phyloP scores from a whole-genome alignment of 163 green algal species.

The Volvox carteri region DNA sequence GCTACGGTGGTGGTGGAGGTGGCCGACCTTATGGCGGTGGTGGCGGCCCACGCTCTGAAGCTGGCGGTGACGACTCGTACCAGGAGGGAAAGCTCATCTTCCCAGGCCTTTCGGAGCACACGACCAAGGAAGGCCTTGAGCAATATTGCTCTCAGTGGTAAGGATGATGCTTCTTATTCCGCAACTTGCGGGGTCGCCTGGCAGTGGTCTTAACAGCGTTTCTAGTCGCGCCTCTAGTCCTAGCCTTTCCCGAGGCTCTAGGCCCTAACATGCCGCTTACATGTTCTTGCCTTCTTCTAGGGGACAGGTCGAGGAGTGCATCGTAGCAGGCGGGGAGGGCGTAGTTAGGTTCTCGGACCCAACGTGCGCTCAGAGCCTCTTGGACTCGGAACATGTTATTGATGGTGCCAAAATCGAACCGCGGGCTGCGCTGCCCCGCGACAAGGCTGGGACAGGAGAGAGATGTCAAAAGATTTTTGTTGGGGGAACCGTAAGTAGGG shows the following conservation, averaged over 20 bases:
- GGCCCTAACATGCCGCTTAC: conserved; percentile 29
- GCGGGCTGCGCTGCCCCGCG: conserved; percentile 34
- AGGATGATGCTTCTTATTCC: not conserved
- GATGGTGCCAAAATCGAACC: conserved; percentile 35
- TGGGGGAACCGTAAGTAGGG: conserved; percentile 57
- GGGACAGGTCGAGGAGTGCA: conserved; percentile 56
- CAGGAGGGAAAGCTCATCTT: conserved; percentile 53
- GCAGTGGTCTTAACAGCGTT: not conserved
- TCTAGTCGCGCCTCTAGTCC: conserved; percentile 8
- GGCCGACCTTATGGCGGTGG: conserved; percentile 5
- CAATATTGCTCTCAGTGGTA: conserved; percentile 59
- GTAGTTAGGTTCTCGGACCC: conserved; percentile 58
- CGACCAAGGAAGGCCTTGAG: conserved; percentile 52
- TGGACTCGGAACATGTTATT: conserved; percentile 51
- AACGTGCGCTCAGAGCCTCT: conserved; percentile 44
- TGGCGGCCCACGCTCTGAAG: not conserved
- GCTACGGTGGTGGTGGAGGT: conserved; percentile 35
- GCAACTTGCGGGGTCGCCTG: not conserved
- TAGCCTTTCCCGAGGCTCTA: conserved; percentile 27
- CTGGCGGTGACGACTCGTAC: conserved; percentile 12
- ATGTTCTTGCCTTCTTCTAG: conserved; percentile 43
- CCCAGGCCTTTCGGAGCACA: conserved; percentile 39
- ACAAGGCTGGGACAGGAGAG: conserved; percentile 59
- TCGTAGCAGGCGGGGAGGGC: conserved; percentile 25
- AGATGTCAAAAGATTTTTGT: conserved; percentile 57